Base-by-base conservation (phyloP, 495 filamentous ascomycete species). In the Penicillium lagena region DNA sequence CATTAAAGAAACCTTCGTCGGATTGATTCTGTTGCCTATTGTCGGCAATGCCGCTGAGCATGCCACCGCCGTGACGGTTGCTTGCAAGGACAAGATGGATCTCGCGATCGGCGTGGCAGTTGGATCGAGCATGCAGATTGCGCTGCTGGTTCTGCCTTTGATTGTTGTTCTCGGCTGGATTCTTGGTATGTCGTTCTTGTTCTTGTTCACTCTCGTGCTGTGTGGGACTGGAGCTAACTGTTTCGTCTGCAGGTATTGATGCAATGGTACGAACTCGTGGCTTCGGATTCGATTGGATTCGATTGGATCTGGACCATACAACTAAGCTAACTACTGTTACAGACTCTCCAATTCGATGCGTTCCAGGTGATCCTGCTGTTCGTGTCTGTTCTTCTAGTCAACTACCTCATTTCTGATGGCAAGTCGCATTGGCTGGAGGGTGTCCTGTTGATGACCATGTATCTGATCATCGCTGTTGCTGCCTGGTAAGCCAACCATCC, bases 81-180 rank as follows among this genome's bases (percentile, higher is more conserved):
- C 87, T 1, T 73, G 80, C 60, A 94, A 93, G 72, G 88, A 91
- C 62, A 94, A 93, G 61, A 93, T 93, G 88, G 87, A 93, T 56
- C 66, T 91, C 12, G 80, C 86, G 9, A 90, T 91, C 47, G 87
- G 87, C 22, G 88, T 94, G 10, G 86, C 86, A 7, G 81, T 94
- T 10, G 88, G 88, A 40, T 87, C 83, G 22, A 85, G 80, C 48
- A 90, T 94, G 85, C 88, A 94, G 70, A 87, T 94, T 64, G 82
- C 88, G 0, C 67, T 94, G 15, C 73, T 91, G 49, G 74, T 91
- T 36, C 79, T 93, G 49, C 88, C 88, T 0, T 65, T 93, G 37
- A 73, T 85, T 47, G 79, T 91, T 13, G 77, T 93, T 27, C 76
- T 93, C 42, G 88, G 87, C 10, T 94, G 88, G 88, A 81, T 81